Base-by-base conservation (phyloP, 169 alveolate genomes). In the Cyclospora cayetanensis region DNA sequence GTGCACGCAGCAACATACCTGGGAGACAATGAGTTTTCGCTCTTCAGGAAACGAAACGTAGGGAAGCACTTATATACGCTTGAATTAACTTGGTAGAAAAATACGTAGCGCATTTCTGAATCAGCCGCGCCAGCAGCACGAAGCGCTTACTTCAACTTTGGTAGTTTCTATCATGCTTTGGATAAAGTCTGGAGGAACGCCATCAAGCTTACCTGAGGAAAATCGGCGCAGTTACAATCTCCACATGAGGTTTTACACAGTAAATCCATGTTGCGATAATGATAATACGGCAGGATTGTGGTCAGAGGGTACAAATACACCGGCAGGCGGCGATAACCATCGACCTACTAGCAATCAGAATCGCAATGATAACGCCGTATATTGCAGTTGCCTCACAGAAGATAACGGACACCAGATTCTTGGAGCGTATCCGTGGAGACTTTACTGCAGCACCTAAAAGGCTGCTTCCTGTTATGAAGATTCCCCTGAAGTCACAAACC, bases 321-420 rank as follows among this genome's bases (percentile, higher is more conserved):
- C n/a, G n/a, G n/a, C n/a, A n/a, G n/a, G n/a, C n/a, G n/a, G n/a
- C n/a, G n/a, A n/a, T n/a, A n/a, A n/a, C n/a, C 20, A 18, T 27
- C 22, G 18, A 42, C 86, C 93, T 96, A 90, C 96, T 96, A 42
- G 94, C 87, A 86, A 96, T 94, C 91, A 97, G 94, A 72, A 97
- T 97, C 5, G 99, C 98, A 93, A 98, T 98, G 93, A 98, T 98
- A 65, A 98, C 99, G 35, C 99, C 99, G 85, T 97, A 97, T 90
- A 98, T 98, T 72, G 99, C 99, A 22, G 99, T 99, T 37, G 99
- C 99, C 93, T 99, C 99, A 95, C 99, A 99, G 95, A 99, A 99
- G 93, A 99, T 99, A 79, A 99, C 98, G 72, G 99, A 97, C 55
- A 99, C 98, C 86, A 99, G 94, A 95, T 99, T 99, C 96, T 99